Base-by-base conservation (phyloP, 2,329 filamentous ascomycete species). In the Pseudomassariella vexata region DNA sequence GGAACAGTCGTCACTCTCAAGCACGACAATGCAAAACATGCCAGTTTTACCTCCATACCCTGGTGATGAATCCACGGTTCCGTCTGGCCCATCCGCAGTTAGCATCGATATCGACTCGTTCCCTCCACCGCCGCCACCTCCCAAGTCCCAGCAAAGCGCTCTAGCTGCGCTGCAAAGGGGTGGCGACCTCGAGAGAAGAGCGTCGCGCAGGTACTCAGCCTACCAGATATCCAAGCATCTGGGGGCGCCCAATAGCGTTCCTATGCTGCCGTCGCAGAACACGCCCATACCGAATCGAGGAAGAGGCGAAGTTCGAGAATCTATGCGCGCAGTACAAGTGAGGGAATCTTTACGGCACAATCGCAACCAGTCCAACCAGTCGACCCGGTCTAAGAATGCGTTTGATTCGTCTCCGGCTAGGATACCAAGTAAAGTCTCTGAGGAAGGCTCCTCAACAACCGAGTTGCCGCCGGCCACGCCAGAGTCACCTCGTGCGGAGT, bases 201-300 rank as follows among this genome's bases (percentile, higher is more conserved):
- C 92, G 1, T 98, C 92, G 10, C 75, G 90, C 45, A 73, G 92
- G 50, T 98, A 96, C 55, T 96, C 92, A 2, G 85, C 88, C 32
- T 98, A 96, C 55, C 92, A 98, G 52, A 94, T 98, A 46, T 86
- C 87, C 27, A 96, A 95, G 53, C 88, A 95, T 49, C 68, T 96
- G 2, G 90, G 90, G 9, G 75, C 79, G 11, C 81, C 82, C 23
- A 88, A 81, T 57, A 87, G 85, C 14, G 82, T 96, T 11, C 87
- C 89, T 6, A 84, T 94, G 51, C 75, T 96, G 14, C 88, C 90
- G 17, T 70, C 85, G 18, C 87, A 94, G 52, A 87, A 81, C 39
- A 82, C 82, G 4, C 86, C 85, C 2, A 73, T 90, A 41, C 89
- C 89, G 5, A 95, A 95, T 52, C 74, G 89, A 40, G 87, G 87